A percentile compares a stretch with the other conserved stretches of the same genome.
These are phyloP conservation scores for Kazachstania martiniae DNA, from an alignment of 805 yeast genomes.

Conservation along the genomic window DNA sequence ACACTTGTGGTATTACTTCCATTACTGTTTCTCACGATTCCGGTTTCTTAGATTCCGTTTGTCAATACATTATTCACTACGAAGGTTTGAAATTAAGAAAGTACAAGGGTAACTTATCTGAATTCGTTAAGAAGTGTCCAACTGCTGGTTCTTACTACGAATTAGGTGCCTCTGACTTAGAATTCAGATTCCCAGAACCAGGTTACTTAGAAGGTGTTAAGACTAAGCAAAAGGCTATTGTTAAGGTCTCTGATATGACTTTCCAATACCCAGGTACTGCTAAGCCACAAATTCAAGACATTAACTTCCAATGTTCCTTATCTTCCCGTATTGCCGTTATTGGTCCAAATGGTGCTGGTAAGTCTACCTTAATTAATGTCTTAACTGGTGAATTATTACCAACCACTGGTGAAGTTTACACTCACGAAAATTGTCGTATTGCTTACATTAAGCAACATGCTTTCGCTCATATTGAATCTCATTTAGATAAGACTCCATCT, in stretches of 20 bases:
- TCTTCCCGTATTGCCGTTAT: constrained; percentile 99
- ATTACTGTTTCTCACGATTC: constrained; percentile 99
- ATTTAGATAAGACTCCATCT: constrained; percentile 98
- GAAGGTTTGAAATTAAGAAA: constrained; percentile 99
- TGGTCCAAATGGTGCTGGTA: constrained; percentile 99
- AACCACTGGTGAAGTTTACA: constrained; percentile 97
- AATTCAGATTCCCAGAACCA: constrained; percentile 98
- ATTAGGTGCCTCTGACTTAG: constrained; percentile 94
- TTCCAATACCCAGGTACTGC: constrained; percentile 99
- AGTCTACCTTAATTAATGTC: constrained; percentile 96
- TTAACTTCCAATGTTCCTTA: constrained; percentile 97
- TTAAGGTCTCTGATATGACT: constrained; percentile 91
- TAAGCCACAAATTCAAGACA: constrained; percentile 86
- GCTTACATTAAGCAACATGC: constrained; percentile 99
- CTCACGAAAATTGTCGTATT: constrained; percentile 98
- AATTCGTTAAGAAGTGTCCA: constrained; percentile 97
- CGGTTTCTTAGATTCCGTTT: constrained; percentile 96
- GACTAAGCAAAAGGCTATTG: constrained; percentile 99
- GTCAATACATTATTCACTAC: constrained; percentile 98
- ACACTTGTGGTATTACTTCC: constrained; percentile 97
- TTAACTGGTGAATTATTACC: constrained; percentile 99
- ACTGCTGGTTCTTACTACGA: constrained; percentile 98
- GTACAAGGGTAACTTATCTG: constrained; percentile 99
- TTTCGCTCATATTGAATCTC: constrained; percentile 97
- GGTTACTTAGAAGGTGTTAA: constrained; percentile 99